These are phyloP conservation scores for Tulasnella sp. DNA, from an alignment of 768 basidiomycete genomes.

Conservation along the genomic window DNA sequence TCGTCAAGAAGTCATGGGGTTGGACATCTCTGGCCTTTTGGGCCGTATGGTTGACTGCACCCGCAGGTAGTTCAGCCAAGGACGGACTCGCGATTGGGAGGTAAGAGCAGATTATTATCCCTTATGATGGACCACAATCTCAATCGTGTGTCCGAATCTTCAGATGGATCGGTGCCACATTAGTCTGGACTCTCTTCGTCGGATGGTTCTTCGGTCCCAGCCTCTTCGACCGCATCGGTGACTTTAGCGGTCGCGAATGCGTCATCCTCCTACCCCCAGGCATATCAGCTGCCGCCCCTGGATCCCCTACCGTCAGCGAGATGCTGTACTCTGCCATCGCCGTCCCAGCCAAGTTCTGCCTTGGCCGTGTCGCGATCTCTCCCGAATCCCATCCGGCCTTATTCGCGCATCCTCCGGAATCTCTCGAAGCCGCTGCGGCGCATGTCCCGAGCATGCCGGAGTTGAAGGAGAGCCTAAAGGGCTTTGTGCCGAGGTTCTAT, in stretches of 20 bases:
- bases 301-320: neutral
- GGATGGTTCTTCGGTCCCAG: slow-evolving; percentile 84
- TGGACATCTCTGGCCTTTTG: slow-evolving; percentile 73
- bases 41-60: slow-evolving; percentile 47
- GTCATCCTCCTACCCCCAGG: slow-evolving; percentile 44
- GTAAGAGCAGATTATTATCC: slow-evolving; percentile 22
- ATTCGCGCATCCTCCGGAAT: slow-evolving; percentile 33
- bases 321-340: slow-evolving; percentile 28
- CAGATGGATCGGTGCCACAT: slow-evolving; percentile 50
- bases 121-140: neutral
- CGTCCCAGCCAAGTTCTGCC: slow-evolving; percentile 52
- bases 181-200: slow-evolving; percentile 64
- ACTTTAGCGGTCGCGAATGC: slow-evolving; percentile 66
- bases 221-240: slow-evolving; percentile 53
- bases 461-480: slow-evolving; percentile 32
- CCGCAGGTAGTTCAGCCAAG: slow-evolving; percentile 23
- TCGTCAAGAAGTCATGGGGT: slow-evolving; percentile 86
- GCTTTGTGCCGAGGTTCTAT: slow-evolving; percentile 45
- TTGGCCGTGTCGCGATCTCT: slow-evolving; percentile 40
- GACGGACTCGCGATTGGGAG: slow-evolving; percentile 16
- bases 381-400: slow-evolving; percentile 52
- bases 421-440: slow-evolving; percentile 15
- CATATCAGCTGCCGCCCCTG: neutral
- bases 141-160: slow-evolving; percentile 22
- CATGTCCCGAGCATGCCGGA: slow-evolving; percentile 13